Evolutionary conservation across 1,284 basidiomycete species (phyloP), one percentile per base, ranked within the genome.

Genomic region (Meira miltonrushii): DNA sequence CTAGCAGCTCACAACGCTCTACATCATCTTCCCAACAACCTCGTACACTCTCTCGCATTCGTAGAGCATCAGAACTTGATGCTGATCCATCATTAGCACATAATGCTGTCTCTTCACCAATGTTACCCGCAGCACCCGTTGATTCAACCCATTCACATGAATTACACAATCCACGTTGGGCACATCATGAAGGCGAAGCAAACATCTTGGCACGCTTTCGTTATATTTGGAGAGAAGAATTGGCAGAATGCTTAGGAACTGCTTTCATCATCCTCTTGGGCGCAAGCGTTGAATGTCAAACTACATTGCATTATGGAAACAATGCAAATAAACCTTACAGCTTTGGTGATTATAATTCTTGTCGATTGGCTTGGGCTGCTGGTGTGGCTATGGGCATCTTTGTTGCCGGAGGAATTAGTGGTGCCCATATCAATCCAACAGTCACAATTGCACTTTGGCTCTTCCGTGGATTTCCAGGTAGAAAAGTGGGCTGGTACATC

Each of bases 381-480:
- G 72, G 73, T 12, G 69, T 75, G 1, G 71, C 72, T 1, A 61
- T 71, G 43, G 71, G 68, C 0, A 64, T 62, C 0, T 75, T 66
- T 64, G 61, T 66, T 0, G 51, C 64, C 2, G 72, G 72, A 13
- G 72, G 72, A 1, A 59, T 74, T 12, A 62, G 59, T 46, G 72
- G 72, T 25, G 72, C 66, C 11, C 68, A 68, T 48, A 59, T 65
- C 33, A 68, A 68, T 40, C 72, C 71, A 1, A 57, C 58, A 9
- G 69, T 69, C 15, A 90, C 88, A 2, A 70, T 90, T 39, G 82
- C 85, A 5, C 69, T 89, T 48, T 87, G 87, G 0, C 80, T 84
- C 5, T 85, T 85, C 71, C 84, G 89, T 58, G 82, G 82, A 53
- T 90, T 92, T 78, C 87, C 90, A 1, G 86, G 85, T 84, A 83